Conservation (phyloP, 495 filamentous ascomycete genomes). For the Pseudomonodictys pantanalensis region DNA sequence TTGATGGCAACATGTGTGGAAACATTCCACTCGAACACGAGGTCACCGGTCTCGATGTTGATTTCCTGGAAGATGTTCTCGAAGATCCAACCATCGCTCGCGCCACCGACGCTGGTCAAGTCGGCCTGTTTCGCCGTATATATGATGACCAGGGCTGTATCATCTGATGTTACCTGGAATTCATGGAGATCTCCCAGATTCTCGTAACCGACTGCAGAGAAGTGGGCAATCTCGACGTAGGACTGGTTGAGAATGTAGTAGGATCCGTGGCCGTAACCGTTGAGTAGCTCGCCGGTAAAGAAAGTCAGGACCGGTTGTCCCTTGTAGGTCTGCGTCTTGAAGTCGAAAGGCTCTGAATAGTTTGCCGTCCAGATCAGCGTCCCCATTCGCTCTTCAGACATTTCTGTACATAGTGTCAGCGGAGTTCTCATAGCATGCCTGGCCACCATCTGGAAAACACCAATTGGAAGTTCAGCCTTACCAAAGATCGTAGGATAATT, state of each 20-base stretch:
- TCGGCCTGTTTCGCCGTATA: neutral
- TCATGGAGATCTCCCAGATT: conserved; percentile 8
- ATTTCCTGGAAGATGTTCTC: conserved; percentile 12
- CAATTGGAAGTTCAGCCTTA: too few species aligned
- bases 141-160: conserved; percentile 5
- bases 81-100: conserved; percentile 7
- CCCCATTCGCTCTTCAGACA: conserved; percentile 10
- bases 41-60: conserved; percentile 3
- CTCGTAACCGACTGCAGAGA: neutral
- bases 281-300: conserved; percentile 1
- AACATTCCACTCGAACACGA: conserved; percentile 18
- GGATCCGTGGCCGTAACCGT: conserved; percentile 6
- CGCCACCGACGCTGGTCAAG: neutral
- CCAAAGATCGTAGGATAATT: conserved; percentile 1
- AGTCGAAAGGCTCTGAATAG: conserved; percentile 7
- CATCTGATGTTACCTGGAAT: conserved; percentile 5
- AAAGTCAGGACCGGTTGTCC: conserved; percentile 5
- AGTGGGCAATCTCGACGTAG: conserved; percentile 6
- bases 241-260: conserved; percentile 12
- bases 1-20: conserved; percentile 5
- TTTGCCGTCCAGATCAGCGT: conserved; percentile 5
- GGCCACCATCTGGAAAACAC: neutral
- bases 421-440: neutral
- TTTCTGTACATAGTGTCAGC: neutral
- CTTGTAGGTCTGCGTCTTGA: conserved; percentile 8